Evolutionary conservation across 2,329 filamentous ascomycete genomes (phyloP).

Genomic region (Botrytis medusae): DNA sequence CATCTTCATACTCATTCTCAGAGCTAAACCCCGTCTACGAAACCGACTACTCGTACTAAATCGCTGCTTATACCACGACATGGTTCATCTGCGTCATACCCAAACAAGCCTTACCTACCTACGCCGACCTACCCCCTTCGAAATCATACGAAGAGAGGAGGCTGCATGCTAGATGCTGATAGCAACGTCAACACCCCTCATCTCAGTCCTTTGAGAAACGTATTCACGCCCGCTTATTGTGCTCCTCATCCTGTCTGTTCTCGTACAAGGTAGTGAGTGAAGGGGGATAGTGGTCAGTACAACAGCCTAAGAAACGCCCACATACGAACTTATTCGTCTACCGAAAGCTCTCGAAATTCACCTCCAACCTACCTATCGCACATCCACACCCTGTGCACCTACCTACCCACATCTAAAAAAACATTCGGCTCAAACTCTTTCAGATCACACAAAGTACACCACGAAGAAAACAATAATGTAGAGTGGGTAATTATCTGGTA

Average conservation of each 20-base stretch:
- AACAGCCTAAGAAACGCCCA: neutral
- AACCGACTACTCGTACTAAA: neutral
- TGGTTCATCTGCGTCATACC: neutral
- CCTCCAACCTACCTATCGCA: neutral
- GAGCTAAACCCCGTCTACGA: neutral
- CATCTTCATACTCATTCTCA: neutral
- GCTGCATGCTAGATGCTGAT: neutral
- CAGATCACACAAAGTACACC: neutral
- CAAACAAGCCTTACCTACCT: neutral
- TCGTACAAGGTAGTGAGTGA: neutral
- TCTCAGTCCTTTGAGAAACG: neutral
- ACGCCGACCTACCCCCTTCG: neutral
- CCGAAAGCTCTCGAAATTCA: neutral
- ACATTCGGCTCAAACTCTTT: neutral
- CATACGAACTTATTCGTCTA: neutral
- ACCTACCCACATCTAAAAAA: neutral
- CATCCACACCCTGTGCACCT: neutral
- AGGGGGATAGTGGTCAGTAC: neutral
- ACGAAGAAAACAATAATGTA: slow-evolving; percentile 27
- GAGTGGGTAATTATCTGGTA: slow-evolving; percentile 43
- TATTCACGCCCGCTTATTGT: neutral
- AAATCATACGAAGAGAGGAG: neutral
- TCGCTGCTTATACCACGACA: neutral
- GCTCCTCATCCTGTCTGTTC: neutral
- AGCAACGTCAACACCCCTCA: neutral